Percentiles rank a stretch among this genome's conserved stretches.
Evolutionary conservation across 2,329 filamentous ascomycete genomes (phyloP).

Genomic region (Chaetomium globosum): DNA sequence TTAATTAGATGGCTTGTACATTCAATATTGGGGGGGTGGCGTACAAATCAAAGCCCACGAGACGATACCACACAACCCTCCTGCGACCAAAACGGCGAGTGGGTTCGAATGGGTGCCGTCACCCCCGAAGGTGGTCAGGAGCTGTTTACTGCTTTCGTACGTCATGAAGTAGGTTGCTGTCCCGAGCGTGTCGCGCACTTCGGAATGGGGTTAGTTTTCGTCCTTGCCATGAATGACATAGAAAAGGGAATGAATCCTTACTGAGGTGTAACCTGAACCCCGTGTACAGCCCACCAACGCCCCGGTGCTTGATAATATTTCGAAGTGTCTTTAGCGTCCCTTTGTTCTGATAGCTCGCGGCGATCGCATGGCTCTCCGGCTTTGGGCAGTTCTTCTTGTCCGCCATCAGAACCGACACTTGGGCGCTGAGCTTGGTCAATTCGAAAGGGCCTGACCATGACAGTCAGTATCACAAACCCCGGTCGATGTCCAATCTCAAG

Average conservation of each 20-base stretch:
- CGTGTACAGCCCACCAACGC: constrained; percentile 73
- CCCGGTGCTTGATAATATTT: constrained; percentile 75
- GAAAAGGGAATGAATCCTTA: constrained; percentile 49
- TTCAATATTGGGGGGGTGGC: constrained; percentile 38
- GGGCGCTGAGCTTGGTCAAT: constrained; percentile 84
- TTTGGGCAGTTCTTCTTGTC: constrained; percentile 52
- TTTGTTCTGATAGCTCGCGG: constrained; percentile 74
- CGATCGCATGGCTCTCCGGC: constrained; percentile 60
- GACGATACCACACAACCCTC: constrained; percentile 78
- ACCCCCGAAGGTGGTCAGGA: constrained; percentile 72
- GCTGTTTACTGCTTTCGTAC: constrained; percentile 83
- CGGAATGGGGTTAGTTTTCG: not conserved
- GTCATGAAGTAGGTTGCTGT: constrained; percentile 87
- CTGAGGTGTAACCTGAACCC: constrained; percentile 77
- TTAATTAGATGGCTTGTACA: not conserved
- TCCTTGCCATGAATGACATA: not conserved
- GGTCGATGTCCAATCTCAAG: not conserved
- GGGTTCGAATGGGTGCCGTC: constrained; percentile 75
- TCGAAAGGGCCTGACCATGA: constrained; percentile 70
- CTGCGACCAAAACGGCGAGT: constrained; percentile 75
- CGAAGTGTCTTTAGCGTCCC: constrained; percentile 75
- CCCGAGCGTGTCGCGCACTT: constrained; percentile 79
- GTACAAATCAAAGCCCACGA: constrained; percentile 77
- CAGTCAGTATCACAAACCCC: constrained; percentile 4
- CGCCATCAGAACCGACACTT: constrained; percentile 78